A percentile compares a stretch with the other conserved stretches of the same genome.
Evolutionary conservation across 192 early-diverging fungal genomes (phyloP).

Genomic region (Backusella tuberculispora): DNA sequence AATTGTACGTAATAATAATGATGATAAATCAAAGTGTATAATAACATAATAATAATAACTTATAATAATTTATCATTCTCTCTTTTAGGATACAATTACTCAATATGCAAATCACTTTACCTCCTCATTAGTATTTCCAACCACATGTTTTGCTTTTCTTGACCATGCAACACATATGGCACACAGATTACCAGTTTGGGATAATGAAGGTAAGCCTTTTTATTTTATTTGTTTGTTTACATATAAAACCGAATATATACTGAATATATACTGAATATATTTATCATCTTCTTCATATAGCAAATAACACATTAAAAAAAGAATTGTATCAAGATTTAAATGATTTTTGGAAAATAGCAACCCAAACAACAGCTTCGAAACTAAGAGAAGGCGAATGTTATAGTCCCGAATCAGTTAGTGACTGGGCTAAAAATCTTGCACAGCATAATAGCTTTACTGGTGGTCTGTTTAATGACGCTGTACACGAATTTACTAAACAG

Average conservation of each 20-base stretch:
- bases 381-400: slow-evolving; percentile 83
- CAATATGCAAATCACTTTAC: slow-evolving; percentile 81
- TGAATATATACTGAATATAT: too few relatives aligned
- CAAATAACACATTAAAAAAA: slow-evolving; percentile 67
- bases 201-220: slow-evolving; percentile 45
- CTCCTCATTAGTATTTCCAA: slow-evolving; percentile 76
- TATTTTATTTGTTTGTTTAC: background rate
- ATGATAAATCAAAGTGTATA: background rate
- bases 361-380: slow-evolving; percentile 71
- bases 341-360: slow-evolving; percentile 77
- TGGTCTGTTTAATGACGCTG: slow-evolving; percentile 66
- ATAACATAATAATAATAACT: too few relatives aligned
- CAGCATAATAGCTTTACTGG: slow-evolving; percentile 63
- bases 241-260: background rate
- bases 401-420: slow-evolving; percentile 73
- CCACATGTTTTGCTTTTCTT: slow-evolving; percentile 78
- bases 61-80: background rate
- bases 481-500: slow-evolving; percentile 61
- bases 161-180: slow-evolving; percentile 73
- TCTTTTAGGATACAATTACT: slow-evolving; percentile 61
- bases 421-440: slow-evolving; percentile 82
- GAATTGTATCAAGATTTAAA: slow-evolving; percentile 73
- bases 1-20: slow-evolving; percentile 39
- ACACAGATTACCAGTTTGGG: slow-evolving; percentile 83
- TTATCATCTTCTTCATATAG: background rate